Base-by-base conservation (phyloP, 2,329 filamentous ascomycete species). In the Fusarium pininemorale region DNA sequence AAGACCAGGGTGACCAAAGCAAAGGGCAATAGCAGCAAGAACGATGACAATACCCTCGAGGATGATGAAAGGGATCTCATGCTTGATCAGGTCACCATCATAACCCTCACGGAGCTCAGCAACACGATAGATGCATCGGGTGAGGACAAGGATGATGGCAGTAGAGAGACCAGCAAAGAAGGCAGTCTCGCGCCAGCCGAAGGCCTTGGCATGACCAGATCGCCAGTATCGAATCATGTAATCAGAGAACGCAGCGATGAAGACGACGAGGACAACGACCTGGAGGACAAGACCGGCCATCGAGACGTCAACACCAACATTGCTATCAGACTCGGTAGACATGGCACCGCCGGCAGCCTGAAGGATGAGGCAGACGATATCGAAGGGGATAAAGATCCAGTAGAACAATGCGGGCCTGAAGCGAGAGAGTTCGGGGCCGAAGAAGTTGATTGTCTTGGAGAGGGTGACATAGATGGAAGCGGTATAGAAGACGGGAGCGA, bases 381-480 rank as follows among this genome's bases (percentile, higher is more conserved):
- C 89, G 77, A 87, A 87, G 74, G 86, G 86, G 79, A 89, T 87
- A 80, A 87, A 87, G 79, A 85, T 80, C 83, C 82, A 86, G 82
- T 83, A 83, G 72, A 85, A 84, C 47, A 84, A 78, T 47, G 79
- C 75, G 20, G 85, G 84, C 47, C 79, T 81, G 79, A 87, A 83
- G 63, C 85, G 84, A 22, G 85, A 85, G 44, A 86, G 77, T 5
- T 81, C 77, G 7, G 81, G 81, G 4, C 80, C 82, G 69, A 86
- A 80, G 79, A 78, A 79, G 47, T 86, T 56, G 74, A 86, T 85
- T 11, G 81, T 76, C 70, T 83, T 83, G 72, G 80, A 82, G 37
- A 92, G 85, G 37, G 89, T 91, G 61, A 93, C 87, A 79, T 93
- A 93, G 77, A 93, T 90, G 66, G 89, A 90, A 1, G 91, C 91